phyloP scores from a whole-genome alignment of 2,329 filamentous ascomycete species.

The Fusarium illudens region DNA sequence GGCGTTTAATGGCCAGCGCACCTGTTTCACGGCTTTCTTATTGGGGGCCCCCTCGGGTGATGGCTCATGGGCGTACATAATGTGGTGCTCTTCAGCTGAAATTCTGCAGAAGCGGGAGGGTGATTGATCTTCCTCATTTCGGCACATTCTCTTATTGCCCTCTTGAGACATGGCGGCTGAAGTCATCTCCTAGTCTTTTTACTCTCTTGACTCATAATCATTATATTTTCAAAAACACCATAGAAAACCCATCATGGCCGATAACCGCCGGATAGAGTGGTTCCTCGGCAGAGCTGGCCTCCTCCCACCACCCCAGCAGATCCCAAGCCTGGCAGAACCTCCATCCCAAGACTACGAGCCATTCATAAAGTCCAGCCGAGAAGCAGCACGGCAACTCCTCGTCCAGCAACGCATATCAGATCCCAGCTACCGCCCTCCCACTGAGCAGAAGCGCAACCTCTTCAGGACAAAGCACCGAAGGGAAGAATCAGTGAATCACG shows the following conservation, averaged over 20 bases:
- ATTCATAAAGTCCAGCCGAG: background rate
- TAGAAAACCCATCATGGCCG: conserved; percentile 13
- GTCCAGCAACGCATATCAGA: conserved; percentile 2
- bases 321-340: conserved; percentile 5
- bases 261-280: conserved; percentile 7
- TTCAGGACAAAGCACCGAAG: conserved; percentile 14
- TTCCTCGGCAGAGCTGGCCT: conserved; percentile 17
- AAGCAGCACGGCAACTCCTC: conserved; percentile 1
- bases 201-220: no score
- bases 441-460: conserved; percentile 7
- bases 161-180: background rate
- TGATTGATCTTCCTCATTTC: background rate
- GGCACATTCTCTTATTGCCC: background rate
- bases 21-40: background rate
- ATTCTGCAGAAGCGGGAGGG: background rate
- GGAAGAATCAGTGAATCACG: background rate
- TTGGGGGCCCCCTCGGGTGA: background rate
- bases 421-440: background rate
- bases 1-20: background rate
- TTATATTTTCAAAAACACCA: no score
- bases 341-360: conserved; percentile 9
- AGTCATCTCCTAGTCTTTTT: background rate
- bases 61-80: background rate
- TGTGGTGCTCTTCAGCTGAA: background rate
- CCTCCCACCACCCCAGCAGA: conserved; percentile 4